Evolutionary conservation across 2,329 filamentous ascomycete genomes (phyloP).

Genomic region (Fusarium pilosicola): DNA sequence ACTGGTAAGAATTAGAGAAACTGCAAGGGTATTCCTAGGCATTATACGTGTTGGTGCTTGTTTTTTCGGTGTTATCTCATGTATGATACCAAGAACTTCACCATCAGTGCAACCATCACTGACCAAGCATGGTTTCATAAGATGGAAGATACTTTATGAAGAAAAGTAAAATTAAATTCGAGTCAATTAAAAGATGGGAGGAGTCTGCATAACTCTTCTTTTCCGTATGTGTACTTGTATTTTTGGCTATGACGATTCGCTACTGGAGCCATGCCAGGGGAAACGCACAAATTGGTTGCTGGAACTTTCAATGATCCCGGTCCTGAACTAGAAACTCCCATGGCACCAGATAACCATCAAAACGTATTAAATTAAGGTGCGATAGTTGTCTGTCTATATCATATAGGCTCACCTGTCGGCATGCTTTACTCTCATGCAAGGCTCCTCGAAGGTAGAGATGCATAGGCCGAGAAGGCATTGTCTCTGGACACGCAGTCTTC

Average conservation of each 20-base stretch:
- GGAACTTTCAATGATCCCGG: not conserved
- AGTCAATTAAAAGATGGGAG: too few relatives aligned
- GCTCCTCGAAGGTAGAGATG: not conserved
- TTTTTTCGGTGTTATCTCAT: not conserved
- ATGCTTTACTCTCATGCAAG: not conserved
- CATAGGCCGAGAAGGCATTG: not conserved
- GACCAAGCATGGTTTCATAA: not conserved
- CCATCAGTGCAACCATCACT: not conserved
- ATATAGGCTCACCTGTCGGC: not conserved
- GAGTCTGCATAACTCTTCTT: not conserved
- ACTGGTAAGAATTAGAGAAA: not conserved
- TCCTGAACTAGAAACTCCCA: not conserved
- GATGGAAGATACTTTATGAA: too few relatives aligned
- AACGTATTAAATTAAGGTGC: not conserved
- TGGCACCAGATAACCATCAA: too few relatives aligned
- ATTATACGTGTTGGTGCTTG: not conserved
- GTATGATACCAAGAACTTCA: not conserved
- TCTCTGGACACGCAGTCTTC: not conserved
- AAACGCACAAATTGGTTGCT: not conserved
- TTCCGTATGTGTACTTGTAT: not conserved
- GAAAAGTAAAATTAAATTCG: not conserved
- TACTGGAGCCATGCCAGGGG: not conserved
- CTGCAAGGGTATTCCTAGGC: too few relatives aligned
- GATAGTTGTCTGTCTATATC: not conserved
- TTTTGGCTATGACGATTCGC: not conserved